Evolutionary conservation across 495 filamentous ascomycete genomes (phyloP).

Genomic region (Schizothecium vesticola): DNA sequence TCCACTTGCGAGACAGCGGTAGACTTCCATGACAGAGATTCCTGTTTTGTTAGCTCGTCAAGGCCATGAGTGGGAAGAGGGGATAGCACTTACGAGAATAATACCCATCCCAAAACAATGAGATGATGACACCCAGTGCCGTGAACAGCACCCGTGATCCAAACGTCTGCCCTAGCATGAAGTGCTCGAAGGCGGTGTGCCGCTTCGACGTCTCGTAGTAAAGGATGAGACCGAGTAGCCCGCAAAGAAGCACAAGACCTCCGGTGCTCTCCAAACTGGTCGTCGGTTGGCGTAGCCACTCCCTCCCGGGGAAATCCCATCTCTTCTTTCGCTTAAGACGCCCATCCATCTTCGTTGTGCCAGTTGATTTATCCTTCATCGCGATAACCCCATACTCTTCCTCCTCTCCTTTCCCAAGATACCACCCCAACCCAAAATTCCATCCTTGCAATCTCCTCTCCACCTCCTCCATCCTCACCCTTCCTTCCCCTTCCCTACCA

Average conservation of each 20-base stretch:
- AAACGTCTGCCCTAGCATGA: slow-evolving; percentile 2
- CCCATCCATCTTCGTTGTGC: background rate
- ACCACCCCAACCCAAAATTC: background rate
- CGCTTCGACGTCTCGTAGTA: slow-evolving; percentile 5
- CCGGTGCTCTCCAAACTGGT: background rate
- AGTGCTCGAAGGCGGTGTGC: slow-evolving; percentile 1
- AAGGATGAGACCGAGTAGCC: background rate
- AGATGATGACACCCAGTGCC: slow-evolving; percentile 1
- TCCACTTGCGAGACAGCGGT: background rate
- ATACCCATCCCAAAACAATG: slow-evolving; percentile 9
- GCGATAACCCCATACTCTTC: background rate
- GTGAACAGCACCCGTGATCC: slow-evolving; percentile 2
- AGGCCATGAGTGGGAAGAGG: background rate
- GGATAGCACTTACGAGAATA: slow-evolving; percentile 1
- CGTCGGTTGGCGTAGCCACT: background rate
- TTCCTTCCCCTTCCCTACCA: background rate
- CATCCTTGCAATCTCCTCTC: background rate
- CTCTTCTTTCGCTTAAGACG: background rate
- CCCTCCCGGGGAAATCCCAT: background rate
- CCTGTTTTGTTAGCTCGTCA: background rate
- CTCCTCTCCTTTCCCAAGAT: background rate
- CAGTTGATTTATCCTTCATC: background rate
- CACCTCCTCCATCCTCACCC: too few relatives aligned
- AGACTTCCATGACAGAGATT: background rate
- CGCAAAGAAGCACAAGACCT: background rate